Evolutionary conservation across 176 grass and related monocot genomes (phyloP).

Genomic region (Saccharum spontaneum): DNA sequence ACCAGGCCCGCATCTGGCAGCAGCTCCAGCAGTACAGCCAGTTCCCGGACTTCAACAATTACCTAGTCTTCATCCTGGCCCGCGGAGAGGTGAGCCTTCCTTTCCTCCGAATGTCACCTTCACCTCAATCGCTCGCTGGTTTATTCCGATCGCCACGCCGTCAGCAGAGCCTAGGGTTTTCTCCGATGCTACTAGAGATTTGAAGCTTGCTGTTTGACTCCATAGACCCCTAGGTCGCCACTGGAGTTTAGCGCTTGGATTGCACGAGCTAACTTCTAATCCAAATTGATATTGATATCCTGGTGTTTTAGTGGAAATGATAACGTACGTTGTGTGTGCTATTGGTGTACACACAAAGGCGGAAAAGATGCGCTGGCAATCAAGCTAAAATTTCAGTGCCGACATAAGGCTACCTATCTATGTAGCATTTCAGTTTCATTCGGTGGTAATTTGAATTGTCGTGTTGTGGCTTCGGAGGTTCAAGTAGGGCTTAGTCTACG

Average conservation of each 20-base stretch:
- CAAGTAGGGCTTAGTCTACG: neutral
- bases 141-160: neutral
- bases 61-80: conserved; percentile 85
- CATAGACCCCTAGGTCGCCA: neutral
- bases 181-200: neutral
- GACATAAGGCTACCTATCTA: neutral
- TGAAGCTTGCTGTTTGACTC: neutral
- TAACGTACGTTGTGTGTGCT: neutral
- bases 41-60: conserved; percentile 99
- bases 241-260: neutral
- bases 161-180: conserved; percentile 21
- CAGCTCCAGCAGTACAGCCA: conserved; percentile 92
- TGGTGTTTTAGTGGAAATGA: neutral
- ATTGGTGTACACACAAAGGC: neutral
- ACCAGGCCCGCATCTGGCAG: conserved; percentile 87
- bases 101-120: neutral
- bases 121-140: neutral
- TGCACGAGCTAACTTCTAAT: neutral
- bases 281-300: neutral
- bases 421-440: neutral
- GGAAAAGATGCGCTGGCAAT: neutral
- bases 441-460: neutral
- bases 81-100: conserved; percentile 56
- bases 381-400: neutral
- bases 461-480: neutral